Percentiles rank a stretch among this genome's conserved stretches.
Conservation (phyloP, 768 basidiomycete species). For the Hygrophoropsis aurantiaca region DNA sequence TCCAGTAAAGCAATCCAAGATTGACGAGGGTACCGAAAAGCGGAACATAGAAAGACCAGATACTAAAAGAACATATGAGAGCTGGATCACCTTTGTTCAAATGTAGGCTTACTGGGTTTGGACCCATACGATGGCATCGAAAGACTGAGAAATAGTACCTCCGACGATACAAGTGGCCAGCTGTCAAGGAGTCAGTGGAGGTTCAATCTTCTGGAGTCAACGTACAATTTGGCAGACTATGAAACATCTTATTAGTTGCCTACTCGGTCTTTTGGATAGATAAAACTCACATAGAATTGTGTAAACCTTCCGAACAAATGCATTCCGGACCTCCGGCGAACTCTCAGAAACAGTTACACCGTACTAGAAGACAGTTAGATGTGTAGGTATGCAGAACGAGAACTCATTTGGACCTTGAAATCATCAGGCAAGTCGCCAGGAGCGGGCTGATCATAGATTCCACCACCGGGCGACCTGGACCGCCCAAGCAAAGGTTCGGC, state of each 20-base stretch:
- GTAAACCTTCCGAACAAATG: slow-evolving; percentile 91
- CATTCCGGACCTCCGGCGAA: slow-evolving; percentile 73
- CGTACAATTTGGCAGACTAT: slow-evolving; percentile 74
- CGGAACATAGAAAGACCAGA: slow-evolving; percentile 80
- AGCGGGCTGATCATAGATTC: slow-evolving; percentile 72
- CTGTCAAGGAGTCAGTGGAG: slow-evolving; percentile 25
- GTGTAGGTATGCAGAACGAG: neutral
- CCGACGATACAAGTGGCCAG: slow-evolving; percentile 80
- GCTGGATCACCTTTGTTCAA: slow-evolving; percentile 4
- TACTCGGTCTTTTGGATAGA: neutral
- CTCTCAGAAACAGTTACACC: slow-evolving; percentile 80
- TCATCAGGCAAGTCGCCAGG: slow-evolving; percentile 84
- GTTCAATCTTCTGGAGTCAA: neutral
- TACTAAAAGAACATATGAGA: slow-evolving; percentile 34
- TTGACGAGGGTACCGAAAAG: slow-evolving; percentile 78
- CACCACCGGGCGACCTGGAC: slow-evolving; percentile 46
- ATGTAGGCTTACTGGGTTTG: slow-evolving; percentile 54
- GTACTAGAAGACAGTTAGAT: slow-evolving; percentile 47
- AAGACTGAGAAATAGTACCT: slow-evolving; percentile 65
- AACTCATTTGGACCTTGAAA: slow-evolving; percentile 80
- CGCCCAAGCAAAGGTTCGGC: slow-evolving; percentile 58
- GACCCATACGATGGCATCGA: slow-evolving; percentile 66
- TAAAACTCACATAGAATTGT: slow-evolving; percentile 74
- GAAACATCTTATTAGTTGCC: slow-evolving; percentile 5
- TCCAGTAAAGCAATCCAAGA: slow-evolving; percentile 84